A percentile compares a stretch with the other conserved stretches of the same genome.
phyloP scores from a whole-genome alignment of 768 basidiomycete species.

The Pleurotus cornucopiae region DNA sequence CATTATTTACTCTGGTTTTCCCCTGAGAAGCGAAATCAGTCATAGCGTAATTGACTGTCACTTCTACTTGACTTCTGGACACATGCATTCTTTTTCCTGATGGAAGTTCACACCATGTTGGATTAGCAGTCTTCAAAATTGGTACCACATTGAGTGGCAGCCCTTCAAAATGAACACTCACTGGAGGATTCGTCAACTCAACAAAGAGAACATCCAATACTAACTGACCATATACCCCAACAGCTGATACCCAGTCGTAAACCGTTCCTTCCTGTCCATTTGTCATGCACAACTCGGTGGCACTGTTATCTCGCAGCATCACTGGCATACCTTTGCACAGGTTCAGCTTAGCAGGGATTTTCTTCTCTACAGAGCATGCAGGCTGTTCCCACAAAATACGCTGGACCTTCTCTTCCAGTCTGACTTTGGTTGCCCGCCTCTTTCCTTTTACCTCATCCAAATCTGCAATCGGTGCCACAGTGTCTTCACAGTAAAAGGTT shows the following conservation, averaged over 20 bases:
- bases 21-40: slow-evolving; percentile 32
- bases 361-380: slow-evolving; percentile 8
- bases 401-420: not conserved
- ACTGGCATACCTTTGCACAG: slow-evolving; percentile 30
- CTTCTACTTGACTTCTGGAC: slow-evolving; percentile 19
- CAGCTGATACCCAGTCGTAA: slow-evolving; percentile 3
- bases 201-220: slow-evolving; percentile 15
- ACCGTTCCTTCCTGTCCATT: slow-evolving; percentile 11
- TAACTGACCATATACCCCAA: not conserved
- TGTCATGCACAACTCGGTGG: slow-evolving; percentile 24
- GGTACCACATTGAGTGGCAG: slow-evolving; percentile 18
- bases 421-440: not conserved
- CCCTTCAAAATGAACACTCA: slow-evolving; percentile 9
- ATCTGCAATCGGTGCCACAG: not conserved
- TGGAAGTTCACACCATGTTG: slow-evolving; percentile 10
- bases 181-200: slow-evolving; percentile 4
- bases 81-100: slow-evolving; percentile 15
- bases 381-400: not conserved
- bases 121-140: slow-evolving; percentile 5
- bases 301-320: slow-evolving; percentile 25
- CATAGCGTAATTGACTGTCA: slow-evolving; percentile 27
- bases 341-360: slow-evolving; percentile 22
- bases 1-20: slow-evolving; percentile 21
- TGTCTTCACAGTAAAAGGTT: slow-evolving; percentile 26
- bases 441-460: not conserved